A percentile compares a stretch with the other conserved stretches of the same genome.
Evolutionary conservation across 768 basidiomycete species (phyloP).

Genomic region (Arthromyces matolae): DNA sequence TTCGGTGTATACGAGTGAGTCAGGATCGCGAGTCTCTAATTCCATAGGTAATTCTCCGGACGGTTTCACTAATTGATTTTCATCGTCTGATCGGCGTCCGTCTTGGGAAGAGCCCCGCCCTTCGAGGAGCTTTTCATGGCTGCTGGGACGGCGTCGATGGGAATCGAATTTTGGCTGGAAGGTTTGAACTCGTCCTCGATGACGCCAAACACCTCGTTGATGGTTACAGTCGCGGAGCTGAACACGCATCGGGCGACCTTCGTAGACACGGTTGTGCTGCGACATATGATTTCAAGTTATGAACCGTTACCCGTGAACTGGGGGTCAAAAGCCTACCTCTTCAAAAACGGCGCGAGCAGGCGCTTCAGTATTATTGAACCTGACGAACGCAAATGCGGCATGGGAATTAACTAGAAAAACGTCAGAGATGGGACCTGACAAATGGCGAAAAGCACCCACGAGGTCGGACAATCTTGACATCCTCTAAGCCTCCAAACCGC

Average conservation of each 20-base stretch:
- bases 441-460: constrained; percentile 35
- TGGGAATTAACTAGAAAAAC: constrained; percentile 48
- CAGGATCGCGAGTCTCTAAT: constrained; percentile 5
- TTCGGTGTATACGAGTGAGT: constrained; percentile 14
- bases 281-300: too few species aligned
- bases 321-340: too few species aligned
- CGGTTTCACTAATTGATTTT: background rate
- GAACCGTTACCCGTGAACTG: too few species aligned
- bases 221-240: constrained; percentile 70
- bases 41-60: background rate
- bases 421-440: background rate
- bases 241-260: constrained; percentile 71
- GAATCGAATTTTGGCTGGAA: constrained; percentile 24
- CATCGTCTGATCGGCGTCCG: constrained; percentile 8
- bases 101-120: constrained; percentile 7
- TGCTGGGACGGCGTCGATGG: constrained; percentile 27
- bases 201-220: constrained; percentile 46
- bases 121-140: constrained; percentile 13
- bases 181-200: constrained; percentile 41
- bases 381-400: constrained; percentile 78
- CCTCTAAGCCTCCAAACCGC: constrained; percentile 61
- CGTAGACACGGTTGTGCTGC: constrained; percentile 69
- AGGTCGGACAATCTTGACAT: constrained; percentile 62
- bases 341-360: constrained; percentile 64
- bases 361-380: constrained; percentile 58